A percentile compares a stretch with the other conserved stretches of the same genome.
These are phyloP conservation scores for Gaultheria prostrata DNA, from an alignment of 148 eudicot genomes.

Conservation along the genomic window DNA sequence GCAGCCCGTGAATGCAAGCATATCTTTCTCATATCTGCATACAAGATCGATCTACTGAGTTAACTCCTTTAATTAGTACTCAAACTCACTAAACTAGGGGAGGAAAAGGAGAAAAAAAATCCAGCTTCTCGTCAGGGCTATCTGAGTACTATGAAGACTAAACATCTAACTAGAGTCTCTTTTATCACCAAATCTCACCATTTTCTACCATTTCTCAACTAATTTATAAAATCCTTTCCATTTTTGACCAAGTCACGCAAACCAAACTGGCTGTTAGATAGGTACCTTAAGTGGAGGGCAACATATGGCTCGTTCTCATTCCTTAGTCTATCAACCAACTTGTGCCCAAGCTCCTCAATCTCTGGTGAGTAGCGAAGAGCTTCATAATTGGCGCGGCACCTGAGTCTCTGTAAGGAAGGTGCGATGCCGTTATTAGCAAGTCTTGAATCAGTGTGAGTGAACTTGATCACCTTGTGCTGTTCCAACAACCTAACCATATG, in stretches of 20 bases:
- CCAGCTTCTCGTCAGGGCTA: too few species aligned
- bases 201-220: not conserved
- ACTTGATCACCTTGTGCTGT: constrained; percentile 50
- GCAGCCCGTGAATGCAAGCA: constrained; percentile 83
- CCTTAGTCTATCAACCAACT: constrained; percentile 39
- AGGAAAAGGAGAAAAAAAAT: too few species aligned
- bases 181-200: not conserved
- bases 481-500: constrained; percentile 38
- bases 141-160: too few species aligned
- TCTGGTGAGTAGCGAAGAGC: constrained; percentile 54
- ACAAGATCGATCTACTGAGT: not conserved
- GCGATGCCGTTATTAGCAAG: constrained; percentile 68
- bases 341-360: constrained; percentile 50
- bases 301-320: constrained; percentile 39
- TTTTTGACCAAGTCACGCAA: not conserved
- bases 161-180: too few species aligned
- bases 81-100: too few species aligned
- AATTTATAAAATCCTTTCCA: not conserved
- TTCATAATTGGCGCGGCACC: constrained; percentile 63
- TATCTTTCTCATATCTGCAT: constrained; percentile 74
- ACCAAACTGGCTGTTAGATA: not conserved
- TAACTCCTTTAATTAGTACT: not conserved
- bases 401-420: constrained; percentile 46
- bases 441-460: constrained; percentile 59
- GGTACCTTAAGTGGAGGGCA: constrained; percentile 73